Evolutionary conservation across 345 rosid genomes (phyloP).

Genomic region (Schrenkiella parvula): DNA sequence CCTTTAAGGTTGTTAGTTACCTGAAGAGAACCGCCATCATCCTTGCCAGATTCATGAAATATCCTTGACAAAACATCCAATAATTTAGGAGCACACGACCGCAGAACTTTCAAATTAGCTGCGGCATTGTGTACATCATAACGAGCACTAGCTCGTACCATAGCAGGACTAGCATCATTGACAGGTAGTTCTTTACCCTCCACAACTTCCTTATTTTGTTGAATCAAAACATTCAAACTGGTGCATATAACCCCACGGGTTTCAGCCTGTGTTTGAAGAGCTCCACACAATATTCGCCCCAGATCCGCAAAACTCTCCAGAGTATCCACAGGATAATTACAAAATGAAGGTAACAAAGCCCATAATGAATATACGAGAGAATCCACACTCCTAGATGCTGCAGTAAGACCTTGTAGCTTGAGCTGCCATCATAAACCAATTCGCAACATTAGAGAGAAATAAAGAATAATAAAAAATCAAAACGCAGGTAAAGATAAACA

Average conservation of each 20-base stretch:
- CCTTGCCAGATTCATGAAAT: conserved; percentile 62
- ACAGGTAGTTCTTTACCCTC: conserved; percentile 41
- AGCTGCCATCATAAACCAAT: conserved; percentile 50
- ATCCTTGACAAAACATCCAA: conserved; percentile 59
- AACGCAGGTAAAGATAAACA: background rate
- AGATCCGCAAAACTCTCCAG: conserved; percentile 70
- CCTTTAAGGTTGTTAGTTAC: conserved; percentile 35
- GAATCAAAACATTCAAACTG: conserved; percentile 63
- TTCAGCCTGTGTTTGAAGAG: conserved; percentile 57
- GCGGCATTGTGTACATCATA: conserved; percentile 54
- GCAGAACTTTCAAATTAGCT: conserved; percentile 55
- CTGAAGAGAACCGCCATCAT: conserved; percentile 93
- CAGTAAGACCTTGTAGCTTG: conserved; percentile 59
- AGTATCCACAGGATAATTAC: conserved; percentile 79
- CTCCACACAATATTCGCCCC: conserved; percentile 42
- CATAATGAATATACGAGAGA: conserved; percentile 75
- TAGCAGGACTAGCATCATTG: conserved; percentile 42
- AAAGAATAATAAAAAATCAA: background rate
- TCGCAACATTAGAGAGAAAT: background rate
- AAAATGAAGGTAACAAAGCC: conserved; percentile 92
- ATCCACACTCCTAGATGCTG: conserved; percentile 61
- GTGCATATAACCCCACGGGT: conserved; percentile 69
- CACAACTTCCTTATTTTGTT: conserved; percentile 58
- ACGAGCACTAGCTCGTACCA: conserved; percentile 45
- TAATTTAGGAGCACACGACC: conserved; percentile 56